phyloP scores from a whole-genome alignment of 2,329 filamentous ascomycete genomes.

The Orbilia blumenaviensis region DNA sequence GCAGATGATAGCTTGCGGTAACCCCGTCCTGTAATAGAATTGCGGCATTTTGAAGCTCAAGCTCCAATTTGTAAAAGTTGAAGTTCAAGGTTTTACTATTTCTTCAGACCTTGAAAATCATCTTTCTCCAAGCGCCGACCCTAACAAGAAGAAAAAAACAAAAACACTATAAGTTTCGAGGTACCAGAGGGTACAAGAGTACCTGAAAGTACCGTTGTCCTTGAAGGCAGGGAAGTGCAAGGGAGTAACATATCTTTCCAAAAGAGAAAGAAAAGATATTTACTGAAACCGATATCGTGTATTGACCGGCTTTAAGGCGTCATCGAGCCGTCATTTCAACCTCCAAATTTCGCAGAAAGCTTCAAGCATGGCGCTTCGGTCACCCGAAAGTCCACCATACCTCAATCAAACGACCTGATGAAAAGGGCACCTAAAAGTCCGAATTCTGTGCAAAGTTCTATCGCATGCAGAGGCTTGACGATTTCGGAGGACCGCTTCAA shows the following conservation, averaged over 20 bases:
- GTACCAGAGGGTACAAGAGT: not conserved
- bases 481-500: not conserved
- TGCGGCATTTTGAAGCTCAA: slow-evolving; percentile 43
- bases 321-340: not conserved
- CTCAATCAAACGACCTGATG: not conserved
- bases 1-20: slow-evolving; percentile 5
- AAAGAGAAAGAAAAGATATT: slow-evolving; percentile 23
- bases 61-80: not conserved
- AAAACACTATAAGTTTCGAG: slow-evolving; percentile 1
- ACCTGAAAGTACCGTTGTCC: slow-evolving; percentile 22
- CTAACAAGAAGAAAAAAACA: not conserved
- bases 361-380: not conserved
- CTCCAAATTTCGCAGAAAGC: slow-evolving; percentile 1
- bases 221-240: slow-evolving; percentile 21
- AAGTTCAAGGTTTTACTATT: slow-evolving; percentile 22
- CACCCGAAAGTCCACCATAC: not conserved
- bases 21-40: slow-evolving; percentile 21
- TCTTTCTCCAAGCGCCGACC: not conserved
- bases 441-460: not conserved
- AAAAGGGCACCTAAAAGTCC: not conserved
- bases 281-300: slow-evolving; percentile 3
- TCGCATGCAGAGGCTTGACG: not conserved
- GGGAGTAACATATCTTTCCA: not conserved
- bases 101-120: slow-evolving; percentile 1
- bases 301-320: slow-evolving; percentile 1